These are phyloP conservation scores for Solanum neorickii DNA, from an alignment of 257 asterid genomes.

Conservation along the genomic window DNA sequence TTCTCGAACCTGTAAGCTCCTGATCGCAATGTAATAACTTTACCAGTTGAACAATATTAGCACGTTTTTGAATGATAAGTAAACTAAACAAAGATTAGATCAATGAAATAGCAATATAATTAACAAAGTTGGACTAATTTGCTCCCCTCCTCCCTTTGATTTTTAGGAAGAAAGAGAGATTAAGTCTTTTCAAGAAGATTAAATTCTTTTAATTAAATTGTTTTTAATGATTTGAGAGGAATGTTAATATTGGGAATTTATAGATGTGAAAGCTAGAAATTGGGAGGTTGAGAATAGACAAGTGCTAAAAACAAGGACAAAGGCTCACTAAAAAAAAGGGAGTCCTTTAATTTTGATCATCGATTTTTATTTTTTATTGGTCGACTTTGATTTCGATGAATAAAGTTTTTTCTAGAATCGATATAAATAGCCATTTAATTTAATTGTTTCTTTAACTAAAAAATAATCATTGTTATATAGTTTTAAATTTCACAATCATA, in stretches of 20 bases:
- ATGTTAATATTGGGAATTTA: background rate
- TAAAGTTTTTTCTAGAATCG: background rate
- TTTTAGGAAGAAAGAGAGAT: slow-evolving; percentile 11
- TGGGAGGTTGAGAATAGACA: background rate
- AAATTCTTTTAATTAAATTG: background rate
- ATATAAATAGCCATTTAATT: background rate
- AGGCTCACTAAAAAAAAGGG: background rate
- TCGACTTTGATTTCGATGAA: background rate
- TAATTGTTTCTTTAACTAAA: background rate
- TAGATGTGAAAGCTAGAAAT: background rate
- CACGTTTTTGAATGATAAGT: background rate
- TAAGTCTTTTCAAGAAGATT: background rate
- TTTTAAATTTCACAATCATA: background rate
- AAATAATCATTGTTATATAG: background rate
- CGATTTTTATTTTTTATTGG: background rate
- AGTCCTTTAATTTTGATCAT: background rate
- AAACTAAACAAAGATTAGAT: background rate
- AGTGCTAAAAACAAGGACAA: background rate
- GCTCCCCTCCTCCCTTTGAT: slow-evolving; percentile 3
- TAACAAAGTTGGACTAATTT: background rate
- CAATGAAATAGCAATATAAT: background rate
- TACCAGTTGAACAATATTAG: too few relatives aligned
- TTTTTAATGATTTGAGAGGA: background rate
- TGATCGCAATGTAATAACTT: too few relatives aligned
- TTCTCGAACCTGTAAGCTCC: too few relatives aligned